These are phyloP conservation scores for Lipomyces kockii DNA, from an alignment of 805 yeast genomes.

Conservation along the genomic window DNA sequence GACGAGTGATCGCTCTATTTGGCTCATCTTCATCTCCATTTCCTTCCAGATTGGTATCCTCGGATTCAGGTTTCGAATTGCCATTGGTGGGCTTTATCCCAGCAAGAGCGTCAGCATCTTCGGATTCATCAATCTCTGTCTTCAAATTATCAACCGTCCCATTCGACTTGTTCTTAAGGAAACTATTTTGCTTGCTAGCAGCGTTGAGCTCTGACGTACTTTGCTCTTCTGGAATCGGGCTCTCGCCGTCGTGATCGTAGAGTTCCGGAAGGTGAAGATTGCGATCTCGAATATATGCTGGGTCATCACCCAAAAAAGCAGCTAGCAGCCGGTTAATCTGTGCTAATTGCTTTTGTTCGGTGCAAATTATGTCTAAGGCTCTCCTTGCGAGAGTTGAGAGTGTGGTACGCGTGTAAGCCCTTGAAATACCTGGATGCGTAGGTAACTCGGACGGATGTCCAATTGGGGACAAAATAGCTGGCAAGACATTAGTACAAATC, in stretches of 20 bases:
- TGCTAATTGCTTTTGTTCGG: conserved; percentile 78
- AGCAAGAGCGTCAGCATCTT: conserved; percentile 12
- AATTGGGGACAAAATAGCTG: conserved; percentile 71
- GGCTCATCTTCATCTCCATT: conserved; percentile 24
- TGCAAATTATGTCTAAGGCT: conserved; percentile 75
- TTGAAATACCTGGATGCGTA: conserved; percentile 67
- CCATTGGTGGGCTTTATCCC: conserved; percentile 16
- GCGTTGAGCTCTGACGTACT: background rate
- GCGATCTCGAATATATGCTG: conserved; percentile 65
- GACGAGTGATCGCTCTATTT: conserved; percentile 34
- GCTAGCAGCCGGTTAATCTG: conserved; percentile 72
- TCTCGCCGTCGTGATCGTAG: conserved; percentile 56
- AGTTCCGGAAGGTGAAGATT: conserved; percentile 69
- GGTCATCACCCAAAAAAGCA: conserved; percentile 85
- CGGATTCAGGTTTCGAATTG: background rate
- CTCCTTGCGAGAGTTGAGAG: conserved; percentile 68
- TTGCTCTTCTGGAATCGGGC: background rate
- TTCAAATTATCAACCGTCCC: conserved; percentile 2
- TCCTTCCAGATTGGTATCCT: conserved; percentile 18
- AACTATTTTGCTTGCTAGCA: conserved; percentile 6
- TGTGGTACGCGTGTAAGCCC: conserved; percentile 64
- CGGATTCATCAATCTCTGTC: conserved; percentile 2
- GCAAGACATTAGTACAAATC: conserved; percentile 34
- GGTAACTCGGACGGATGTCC: conserved; percentile 79
- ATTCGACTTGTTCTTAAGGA: conserved; percentile 3